Conservation (phyloP, 2,329 filamentous ascomycete species). For the Ophioceras dolichostomum region DNA sequence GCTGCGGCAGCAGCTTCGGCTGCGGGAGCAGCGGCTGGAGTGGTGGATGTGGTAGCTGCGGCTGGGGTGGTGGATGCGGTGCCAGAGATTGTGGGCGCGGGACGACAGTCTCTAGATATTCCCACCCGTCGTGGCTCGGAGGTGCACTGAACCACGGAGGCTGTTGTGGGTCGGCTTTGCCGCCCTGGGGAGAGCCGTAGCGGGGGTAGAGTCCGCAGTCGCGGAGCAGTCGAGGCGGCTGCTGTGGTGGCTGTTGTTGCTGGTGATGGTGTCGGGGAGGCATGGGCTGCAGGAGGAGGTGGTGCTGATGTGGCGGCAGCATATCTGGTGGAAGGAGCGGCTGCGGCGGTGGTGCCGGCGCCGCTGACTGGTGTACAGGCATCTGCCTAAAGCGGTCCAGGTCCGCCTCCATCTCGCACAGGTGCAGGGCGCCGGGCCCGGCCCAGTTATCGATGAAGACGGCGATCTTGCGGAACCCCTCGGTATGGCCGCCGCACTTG, state of each 20-base stretch:
- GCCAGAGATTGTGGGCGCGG: background rate
- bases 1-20: too few species aligned
- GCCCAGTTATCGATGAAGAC: slow-evolving; percentile 49
- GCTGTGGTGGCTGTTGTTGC: background rate
- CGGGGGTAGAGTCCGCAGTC: background rate
- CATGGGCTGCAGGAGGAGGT: background rate
- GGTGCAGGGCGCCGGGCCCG: slow-evolving; percentile 37
- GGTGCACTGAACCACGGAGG: too few species aligned
- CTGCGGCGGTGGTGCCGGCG: background rate
- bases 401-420: slow-evolving; percentile 50
- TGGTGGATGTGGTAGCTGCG: too few species aligned
- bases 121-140: slow-evolving; percentile 1
- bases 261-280: background rate
- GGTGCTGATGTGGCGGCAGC: background rate
- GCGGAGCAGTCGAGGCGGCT: background rate
- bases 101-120: background rate
- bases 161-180: too few species aligned
- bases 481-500: slow-evolving; percentile 45
- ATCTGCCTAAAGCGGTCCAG: slow-evolving; percentile 21
- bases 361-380: too few species aligned
- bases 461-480: slow-evolving; percentile 46
- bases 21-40: too few species aligned
- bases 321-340: too few species aligned
- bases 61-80: too few species aligned
- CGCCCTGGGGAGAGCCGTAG: background rate